These are phyloP conservation scores for Chalciporus pseudorubinellus DNA, from an alignment of 768 basidiomycete genomes.

Conservation along the genomic window DNA sequence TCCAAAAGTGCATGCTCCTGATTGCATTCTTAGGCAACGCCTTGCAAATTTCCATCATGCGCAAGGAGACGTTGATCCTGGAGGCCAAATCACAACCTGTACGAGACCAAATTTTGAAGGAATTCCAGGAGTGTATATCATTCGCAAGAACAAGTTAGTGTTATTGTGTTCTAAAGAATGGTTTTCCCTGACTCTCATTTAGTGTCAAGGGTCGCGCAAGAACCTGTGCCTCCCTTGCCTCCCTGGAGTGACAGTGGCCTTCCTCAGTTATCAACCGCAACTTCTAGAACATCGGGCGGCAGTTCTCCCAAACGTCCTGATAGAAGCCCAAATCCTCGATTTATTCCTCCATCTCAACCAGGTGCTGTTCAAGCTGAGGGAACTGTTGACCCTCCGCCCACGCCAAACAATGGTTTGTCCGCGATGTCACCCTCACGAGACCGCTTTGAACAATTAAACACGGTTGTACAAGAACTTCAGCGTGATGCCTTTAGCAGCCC, in stretches of 20 bases:
- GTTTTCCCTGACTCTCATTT: slow-evolving; percentile 5
- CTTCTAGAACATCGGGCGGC: not conserved
- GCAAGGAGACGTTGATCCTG: slow-evolving; percentile 78
- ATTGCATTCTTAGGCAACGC: slow-evolving; percentile 54
- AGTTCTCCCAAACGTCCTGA: slow-evolving; percentile 13
- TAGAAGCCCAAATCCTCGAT: slow-evolving; percentile 21
- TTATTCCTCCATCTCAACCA: slow-evolving; percentile 4
- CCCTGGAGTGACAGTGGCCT: slow-evolving; percentile 33
- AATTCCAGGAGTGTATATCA: slow-evolving; percentile 82
- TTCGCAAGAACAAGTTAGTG: slow-evolving; percentile 71
- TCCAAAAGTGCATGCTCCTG: slow-evolving; percentile 7
- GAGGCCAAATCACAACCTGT: slow-evolving; percentile 55
- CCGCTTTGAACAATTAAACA: slow-evolving; percentile 3
- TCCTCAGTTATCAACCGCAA: slow-evolving; percentile 25
- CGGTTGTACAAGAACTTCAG: slow-evolving; percentile 3
- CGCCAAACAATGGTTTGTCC: slow-evolving; percentile 4
- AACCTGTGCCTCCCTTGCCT: slow-evolving; percentile 68
- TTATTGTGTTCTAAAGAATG: not conserved
- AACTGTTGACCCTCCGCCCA: not conserved
- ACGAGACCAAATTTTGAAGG: slow-evolving; percentile 61
- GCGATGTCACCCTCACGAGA: slow-evolving; percentile 4
- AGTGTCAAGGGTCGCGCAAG: slow-evolving; percentile 61
- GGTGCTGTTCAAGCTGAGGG: not conserved
- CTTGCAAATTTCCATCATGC: slow-evolving; percentile 78
- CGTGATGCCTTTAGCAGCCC: slow-evolving; percentile 3